Conservation (phyloP, 305 asterid genomes). For the Galium porrigens region DNA sequence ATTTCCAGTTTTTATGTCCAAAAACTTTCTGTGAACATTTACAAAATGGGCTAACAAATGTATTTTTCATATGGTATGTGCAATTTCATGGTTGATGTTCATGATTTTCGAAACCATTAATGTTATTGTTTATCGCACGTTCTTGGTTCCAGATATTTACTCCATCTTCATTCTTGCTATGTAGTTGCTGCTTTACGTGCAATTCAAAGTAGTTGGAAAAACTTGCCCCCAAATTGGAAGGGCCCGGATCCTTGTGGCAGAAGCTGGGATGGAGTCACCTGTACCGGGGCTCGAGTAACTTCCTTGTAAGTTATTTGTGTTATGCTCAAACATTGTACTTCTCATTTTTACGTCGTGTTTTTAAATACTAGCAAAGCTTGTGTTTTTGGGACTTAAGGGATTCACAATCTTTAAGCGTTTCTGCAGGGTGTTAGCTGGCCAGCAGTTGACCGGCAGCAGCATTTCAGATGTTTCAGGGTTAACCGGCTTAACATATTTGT, state of each 20-base stretch:
- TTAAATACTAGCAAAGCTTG: not conserved
- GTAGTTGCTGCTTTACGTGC: conserved; percentile 57
- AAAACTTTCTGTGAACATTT: not conserved
- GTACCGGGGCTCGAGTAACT: conserved; percentile 44
- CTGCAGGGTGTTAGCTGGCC: conserved; percentile 52
- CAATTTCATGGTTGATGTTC: not conserved
- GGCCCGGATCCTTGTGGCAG: conserved; percentile 71
- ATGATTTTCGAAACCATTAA: not conserved
- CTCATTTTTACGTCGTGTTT: not conserved
- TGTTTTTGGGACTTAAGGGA: not conserved
- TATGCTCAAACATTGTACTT: not conserved
- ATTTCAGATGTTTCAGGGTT: conserved; percentile 50
- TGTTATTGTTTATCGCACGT: not conserved
- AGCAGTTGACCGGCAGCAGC: conserved; percentile 38
- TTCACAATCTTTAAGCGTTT: conserved; percentile 9
- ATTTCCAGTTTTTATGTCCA: not conserved
- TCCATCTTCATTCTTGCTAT: conserved; percentile 7
- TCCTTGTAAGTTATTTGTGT: conserved; percentile 39
- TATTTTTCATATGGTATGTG: not conserved
- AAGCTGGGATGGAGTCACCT: conserved; percentile 57
- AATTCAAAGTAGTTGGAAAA: conserved; percentile 52
- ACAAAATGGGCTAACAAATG: not conserved
- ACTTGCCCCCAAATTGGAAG: conserved; percentile 68
- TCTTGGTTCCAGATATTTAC: not conserved
- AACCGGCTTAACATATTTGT: conserved; percentile 33